Base-by-base conservation (phyloP, 164 flowering plant species). In the Cinnamomum micranthum region DNA sequence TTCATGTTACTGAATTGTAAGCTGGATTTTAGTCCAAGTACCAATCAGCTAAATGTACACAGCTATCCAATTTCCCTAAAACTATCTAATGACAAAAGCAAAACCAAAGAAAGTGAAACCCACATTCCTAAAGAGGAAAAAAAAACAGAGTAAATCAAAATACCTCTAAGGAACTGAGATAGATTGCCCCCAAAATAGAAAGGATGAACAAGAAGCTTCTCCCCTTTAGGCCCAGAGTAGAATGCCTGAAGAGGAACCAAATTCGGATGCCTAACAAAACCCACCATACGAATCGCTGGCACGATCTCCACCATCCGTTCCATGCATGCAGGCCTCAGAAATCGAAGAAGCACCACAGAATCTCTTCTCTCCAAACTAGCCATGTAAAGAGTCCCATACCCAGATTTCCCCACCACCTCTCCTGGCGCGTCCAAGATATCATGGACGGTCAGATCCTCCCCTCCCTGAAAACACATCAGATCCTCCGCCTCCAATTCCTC, bases 401-500 rank as follows among this genome's bases (percentile, higher is more conserved):
- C 82, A 2, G 97, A 93, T 79, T 93, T 95, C 67, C 99, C 98
- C 1, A 93, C 89, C 23, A 95, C 99, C 72, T 95, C 97, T 2
- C 99, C 99, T 0, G 97, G 96, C 31, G 99, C 97, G 65, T 95
- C 99, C 64, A 95, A 80, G 10, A 95, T 92, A 71, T 93, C 99
- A 52, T 72, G 71, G 1, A 89, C 82, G 2, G 87, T 87, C 0
- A 93, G 86, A 75, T 84, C 89, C 71, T 90, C 88, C 0, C 88
- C 69, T 17, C 91, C 97, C 17, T 76, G 71, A 76, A 92, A 93
- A 63, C 73, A 81, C 22, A 91, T 72, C 85, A 92, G 78, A 27
- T 88, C 88, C 80, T 89, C 97, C 31, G 25, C 33, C 22, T 80
- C 80, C 12, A 23, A 25, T 64, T 77, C 82, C 51, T 72, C 81